Conservation (phyloP, 2,329 filamentous ascomycete genomes). For the Trichophyton simii region DNA sequence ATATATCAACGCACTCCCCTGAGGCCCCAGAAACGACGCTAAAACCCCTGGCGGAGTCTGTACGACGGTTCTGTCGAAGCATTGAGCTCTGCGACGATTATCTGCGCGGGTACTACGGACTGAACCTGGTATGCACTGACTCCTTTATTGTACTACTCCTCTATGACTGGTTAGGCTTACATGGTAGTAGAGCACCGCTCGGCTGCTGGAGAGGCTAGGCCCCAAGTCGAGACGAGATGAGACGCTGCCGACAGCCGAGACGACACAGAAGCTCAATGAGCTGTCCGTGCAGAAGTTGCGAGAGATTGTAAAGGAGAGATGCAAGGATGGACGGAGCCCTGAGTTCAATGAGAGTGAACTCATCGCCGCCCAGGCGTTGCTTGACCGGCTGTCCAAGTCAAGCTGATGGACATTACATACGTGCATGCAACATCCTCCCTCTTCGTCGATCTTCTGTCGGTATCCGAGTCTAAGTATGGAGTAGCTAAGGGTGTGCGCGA, state of each 20-base stretch:
- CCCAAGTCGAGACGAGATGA: slow-evolving; percentile 8
- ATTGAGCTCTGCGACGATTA: slow-evolving; percentile 92
- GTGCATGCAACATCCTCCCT: too few relatives aligned
- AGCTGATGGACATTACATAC: not conserved
- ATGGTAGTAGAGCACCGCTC: slow-evolving; percentile 10
- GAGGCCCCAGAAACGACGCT: slow-evolving; percentile 25
- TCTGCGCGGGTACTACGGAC: slow-evolving; percentile 78
- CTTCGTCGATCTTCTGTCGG: too few relatives aligned
- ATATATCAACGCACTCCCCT: slow-evolving; percentile 45
- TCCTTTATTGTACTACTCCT: not conserved
- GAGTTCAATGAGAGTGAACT: slow-evolving; percentile 28
- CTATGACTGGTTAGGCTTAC: not conserved
- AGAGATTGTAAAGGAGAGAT: slow-evolving; percentile 26
- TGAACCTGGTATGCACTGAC: slow-evolving; percentile 56
- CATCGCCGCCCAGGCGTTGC: slow-evolving; percentile 30
- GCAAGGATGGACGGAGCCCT: slow-evolving; percentile 20
- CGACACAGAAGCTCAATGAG: slow-evolving; percentile 23
- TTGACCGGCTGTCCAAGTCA: slow-evolving; percentile 18
- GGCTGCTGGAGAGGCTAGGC: slow-evolving; percentile 8
- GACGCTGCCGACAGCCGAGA: slow-evolving; percentile 15
- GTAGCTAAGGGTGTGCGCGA: too few relatives aligned
- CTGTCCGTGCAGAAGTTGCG: slow-evolving; percentile 28
- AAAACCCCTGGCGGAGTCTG: slow-evolving; percentile 53
- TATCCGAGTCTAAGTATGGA: too few relatives aligned
- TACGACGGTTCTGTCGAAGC: slow-evolving; percentile 78